A percentile compares a stretch with the other conserved stretches of the same genome.
phyloP scores from a whole-genome alignment of 805 yeast genomes.

The Lipomyces lipofer region DNA sequence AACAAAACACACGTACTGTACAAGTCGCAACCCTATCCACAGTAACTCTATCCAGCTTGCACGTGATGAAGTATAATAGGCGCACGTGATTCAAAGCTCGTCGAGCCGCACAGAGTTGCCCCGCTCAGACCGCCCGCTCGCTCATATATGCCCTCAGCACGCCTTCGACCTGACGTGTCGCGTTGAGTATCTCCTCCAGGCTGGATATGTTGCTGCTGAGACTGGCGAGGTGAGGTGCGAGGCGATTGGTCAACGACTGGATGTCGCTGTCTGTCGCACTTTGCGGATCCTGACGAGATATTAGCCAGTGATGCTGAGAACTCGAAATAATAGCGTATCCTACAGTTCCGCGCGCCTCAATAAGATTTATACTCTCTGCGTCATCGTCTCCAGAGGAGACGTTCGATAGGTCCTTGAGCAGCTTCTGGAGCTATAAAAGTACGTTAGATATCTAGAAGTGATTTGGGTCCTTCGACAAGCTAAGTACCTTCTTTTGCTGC shows the following conservation, averaged over 20 bases:
- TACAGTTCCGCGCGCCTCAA: background rate
- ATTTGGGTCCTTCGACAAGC: no score
- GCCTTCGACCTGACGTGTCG: conserved; percentile 9
- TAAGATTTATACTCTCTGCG: conserved; percentile 14
- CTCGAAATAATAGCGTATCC: no score
- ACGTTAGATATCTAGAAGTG: background rate
- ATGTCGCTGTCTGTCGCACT: conserved; percentile 9
- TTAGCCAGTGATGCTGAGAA: background rate
- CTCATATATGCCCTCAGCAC: background rate
- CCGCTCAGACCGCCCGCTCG: no score
- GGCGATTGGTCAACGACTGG: conserved; percentile 8
- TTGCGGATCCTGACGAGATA: conserved; percentile 7
- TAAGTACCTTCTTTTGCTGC: conserved; percentile 22
- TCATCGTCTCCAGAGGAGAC: conserved; percentile 4
- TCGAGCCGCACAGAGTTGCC: no score
- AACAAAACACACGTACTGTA: no score
- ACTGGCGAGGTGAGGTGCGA: conserved; percentile 12
- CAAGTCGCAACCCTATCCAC: no score
- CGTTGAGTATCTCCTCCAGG: conserved; percentile 13
- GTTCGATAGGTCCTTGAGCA: conserved; percentile 3
- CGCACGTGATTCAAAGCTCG: no score
- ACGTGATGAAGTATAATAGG: no score
- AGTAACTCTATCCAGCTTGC: no score
- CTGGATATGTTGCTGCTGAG: conserved; percentile 15
- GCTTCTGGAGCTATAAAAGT: conserved; percentile 7